Conservation (phyloP, 208 protist genomes). For the Phytomonas francai region DNA sequence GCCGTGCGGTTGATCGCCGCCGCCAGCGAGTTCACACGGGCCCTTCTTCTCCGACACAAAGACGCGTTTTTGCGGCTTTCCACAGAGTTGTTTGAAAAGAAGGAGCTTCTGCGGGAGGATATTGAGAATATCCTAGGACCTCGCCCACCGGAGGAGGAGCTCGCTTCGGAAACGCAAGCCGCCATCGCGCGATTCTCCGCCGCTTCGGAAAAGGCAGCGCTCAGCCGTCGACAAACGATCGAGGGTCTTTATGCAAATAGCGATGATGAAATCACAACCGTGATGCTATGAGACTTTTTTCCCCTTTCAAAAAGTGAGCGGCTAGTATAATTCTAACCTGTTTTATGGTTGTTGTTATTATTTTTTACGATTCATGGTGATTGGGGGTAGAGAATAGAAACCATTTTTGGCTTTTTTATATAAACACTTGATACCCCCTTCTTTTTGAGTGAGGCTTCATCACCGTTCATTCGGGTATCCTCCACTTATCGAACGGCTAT, state of each 20-base stretch:
- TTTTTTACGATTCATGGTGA: too few species aligned
- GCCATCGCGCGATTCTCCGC: conserved; percentile 42
- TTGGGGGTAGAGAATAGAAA: too few species aligned
- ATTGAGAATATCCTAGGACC: conserved; percentile 52
- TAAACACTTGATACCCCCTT: too few species aligned
- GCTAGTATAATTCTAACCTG: conserved; percentile 1
- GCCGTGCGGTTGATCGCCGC: conserved; percentile 47
- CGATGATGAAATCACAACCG: not conserved
- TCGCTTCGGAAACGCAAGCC: conserved; percentile 30
- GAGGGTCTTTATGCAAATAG: conserved; percentile 12
- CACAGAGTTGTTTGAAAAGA: conserved; percentile 40
- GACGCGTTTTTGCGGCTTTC: conserved; percentile 36
- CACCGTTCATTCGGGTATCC: too few species aligned
- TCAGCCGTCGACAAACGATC: conserved; percentile 20
- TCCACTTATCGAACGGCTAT: too few species aligned
- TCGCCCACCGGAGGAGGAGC: conserved; percentile 9
- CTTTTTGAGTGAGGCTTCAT: too few species aligned
- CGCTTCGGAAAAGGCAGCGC: conserved; percentile 33
- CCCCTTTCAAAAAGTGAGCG: not conserved
- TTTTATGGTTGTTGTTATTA: conserved; percentile 6
- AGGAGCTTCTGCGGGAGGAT: conserved; percentile 71
- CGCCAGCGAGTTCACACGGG: conserved; percentile 37
- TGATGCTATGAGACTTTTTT: not conserved
- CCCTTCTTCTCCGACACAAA: conserved; percentile 37
- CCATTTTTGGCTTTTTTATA: too few species aligned